Percentiles rank a stretch among this genome's conserved stretches.
Conservation (phyloP, 2,329 filamentous ascomycete genomes). For the Talaromyces funiculosus region DNA sequence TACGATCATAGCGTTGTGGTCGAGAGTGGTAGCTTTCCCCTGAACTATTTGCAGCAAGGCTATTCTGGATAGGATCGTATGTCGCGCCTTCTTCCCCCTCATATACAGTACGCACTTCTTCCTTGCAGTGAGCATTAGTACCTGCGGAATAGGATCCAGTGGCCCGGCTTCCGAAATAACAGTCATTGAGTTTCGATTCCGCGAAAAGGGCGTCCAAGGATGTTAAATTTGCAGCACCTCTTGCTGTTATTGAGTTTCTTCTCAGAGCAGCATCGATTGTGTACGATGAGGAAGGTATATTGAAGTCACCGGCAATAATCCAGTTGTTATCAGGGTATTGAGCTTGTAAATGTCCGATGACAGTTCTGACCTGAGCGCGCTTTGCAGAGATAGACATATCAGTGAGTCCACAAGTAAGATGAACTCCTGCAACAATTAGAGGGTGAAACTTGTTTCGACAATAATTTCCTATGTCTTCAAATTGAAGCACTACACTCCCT, state of each 20-base stretch:
- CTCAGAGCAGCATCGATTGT: conserved; percentile 51
- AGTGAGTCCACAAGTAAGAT: conserved; percentile 57
- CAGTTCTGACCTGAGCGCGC: conserved; percentile 49
- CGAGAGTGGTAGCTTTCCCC: conserved; percentile 46
- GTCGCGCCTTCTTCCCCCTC: conserved; percentile 62
- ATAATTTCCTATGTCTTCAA: conserved; percentile 34
- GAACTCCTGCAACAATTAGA: conserved; percentile 52
- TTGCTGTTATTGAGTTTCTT: conserved; percentile 49
- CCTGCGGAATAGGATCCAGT: neutral
- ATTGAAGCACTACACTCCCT: conserved; percentile 48
- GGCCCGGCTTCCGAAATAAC: neutral
- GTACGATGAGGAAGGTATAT: conserved; percentile 54
- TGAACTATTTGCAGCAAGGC: conserved; percentile 49
- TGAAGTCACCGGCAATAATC: conserved; percentile 61
- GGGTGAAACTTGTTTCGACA: conserved; percentile 29
- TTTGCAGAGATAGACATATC: conserved; percentile 55
- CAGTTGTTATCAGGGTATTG: conserved; percentile 44
- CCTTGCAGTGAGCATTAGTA: neutral
- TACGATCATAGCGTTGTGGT: conserved; percentile 62
- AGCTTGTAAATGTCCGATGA: conserved; percentile 44
- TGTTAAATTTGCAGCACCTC: conserved; percentile 41
- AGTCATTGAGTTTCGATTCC: neutral
- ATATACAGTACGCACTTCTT: conserved; percentile 32
- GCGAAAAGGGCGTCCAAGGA: conserved; percentile 40
- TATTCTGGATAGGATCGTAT: conserved; percentile 56